Base-by-base conservation (phyloP, 2,329 filamentous ascomycete genomes). In the Colletotrichum tofieldiae region DNA sequence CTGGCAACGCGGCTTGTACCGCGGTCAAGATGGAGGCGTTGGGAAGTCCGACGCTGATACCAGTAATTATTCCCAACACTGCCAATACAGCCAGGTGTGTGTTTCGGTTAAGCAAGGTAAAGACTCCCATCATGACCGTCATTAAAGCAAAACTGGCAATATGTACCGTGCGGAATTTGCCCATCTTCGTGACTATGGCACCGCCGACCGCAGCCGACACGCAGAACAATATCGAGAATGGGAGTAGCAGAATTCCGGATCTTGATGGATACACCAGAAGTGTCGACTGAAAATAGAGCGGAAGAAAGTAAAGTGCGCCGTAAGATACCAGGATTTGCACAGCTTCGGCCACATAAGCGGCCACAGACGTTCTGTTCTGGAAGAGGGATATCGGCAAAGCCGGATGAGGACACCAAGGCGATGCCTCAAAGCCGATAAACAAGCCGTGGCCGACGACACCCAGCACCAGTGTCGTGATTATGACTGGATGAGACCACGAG, bases 301-400 rank as follows among this genome's bases (percentile, higher is more conserved):
- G 84, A 1, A 86, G 60, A 70, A 86, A 86, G 75, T 81, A 84
- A 55, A 81, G 76, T 1, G 78, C 74, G 79, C 82, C 84, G 65
- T 80, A 80, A 5, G 85, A 87, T 5, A 93, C 90, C 75, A 92
- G 89, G 59, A 92, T 92, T 79, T 97, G 94, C 73, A 90, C 87
- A 82, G 94, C 94, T 75, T 90, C 92, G 51, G 93, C 85, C 2
- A 83, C 81, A 18, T 95, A 89, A 2, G 90, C 86, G 9, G 92
- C 90, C 35, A 92, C 78, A 79, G 93, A 95, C 39, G 85, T 87
- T 8, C 82, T 78, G 69, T 86, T 87, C 2, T 76, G 75, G 75
- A 89, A 87, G 4, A 88, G 79, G 5, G 78, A 77, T 0, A 81
- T 78, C 0, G 86, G 86, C 73, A 88, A 82, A 20, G 83, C 82